Evolutionary conservation across 2,329 filamentous ascomycete species (phyloP).

Genomic region (Colletotrichum caudatum): DNA sequence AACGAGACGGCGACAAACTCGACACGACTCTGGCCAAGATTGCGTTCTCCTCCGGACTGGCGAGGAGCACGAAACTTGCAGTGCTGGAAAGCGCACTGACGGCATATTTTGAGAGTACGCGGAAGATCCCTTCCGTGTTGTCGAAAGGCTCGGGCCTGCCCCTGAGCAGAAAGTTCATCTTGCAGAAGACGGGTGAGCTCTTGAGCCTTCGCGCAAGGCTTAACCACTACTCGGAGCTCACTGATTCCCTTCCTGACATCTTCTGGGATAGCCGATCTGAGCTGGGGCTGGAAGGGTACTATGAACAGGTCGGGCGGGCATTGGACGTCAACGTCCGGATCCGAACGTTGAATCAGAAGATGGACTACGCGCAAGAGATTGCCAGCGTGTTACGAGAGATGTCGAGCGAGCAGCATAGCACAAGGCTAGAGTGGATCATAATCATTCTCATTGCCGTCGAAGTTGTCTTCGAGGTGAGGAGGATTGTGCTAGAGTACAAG

Average conservation of each 20-base stretch:
- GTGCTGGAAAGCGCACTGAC: slow-evolving; percentile 87
- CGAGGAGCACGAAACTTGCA: slow-evolving; percentile 91
- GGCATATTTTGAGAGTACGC: slow-evolving; percentile 88
- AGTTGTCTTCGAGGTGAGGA: slow-evolving; percentile 85
- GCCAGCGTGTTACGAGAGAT: slow-evolving; percentile 89
- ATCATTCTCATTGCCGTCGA: slow-evolving; percentile 94
- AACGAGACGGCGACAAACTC: slow-evolving; percentile 58
- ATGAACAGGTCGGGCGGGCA: slow-evolving; percentile 90
- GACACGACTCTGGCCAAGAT: slow-evolving; percentile 88
- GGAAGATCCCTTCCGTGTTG: slow-evolving; percentile 82
- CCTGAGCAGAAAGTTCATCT: slow-evolving; percentile 77
- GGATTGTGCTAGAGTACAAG: slow-evolving; percentile 74
- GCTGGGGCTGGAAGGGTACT: slow-evolving; percentile 91
- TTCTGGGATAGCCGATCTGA: slow-evolving; percentile 96
- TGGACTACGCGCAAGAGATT: slow-evolving; percentile 98
- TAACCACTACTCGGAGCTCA: slow-evolving; percentile 96
- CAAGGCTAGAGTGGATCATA: slow-evolving; percentile 93
- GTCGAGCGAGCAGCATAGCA: slow-evolving; percentile 89
- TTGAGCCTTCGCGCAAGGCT: slow-evolving; percentile 90
- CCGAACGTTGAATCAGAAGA: slow-evolving; percentile 92
- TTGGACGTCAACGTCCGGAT: slow-evolving; percentile 94
- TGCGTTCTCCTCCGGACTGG: slow-evolving; percentile 94
- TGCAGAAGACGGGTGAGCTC: slow-evolving; percentile 93
- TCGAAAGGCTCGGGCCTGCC: slow-evolving; percentile 67
- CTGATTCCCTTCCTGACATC: slow-evolving; percentile 92